Evolutionary conservation across 2,329 filamentous ascomycete genomes (phyloP), one percentile per base, ranked within the genome.

Genomic region (Aphanocladium album): DNA sequence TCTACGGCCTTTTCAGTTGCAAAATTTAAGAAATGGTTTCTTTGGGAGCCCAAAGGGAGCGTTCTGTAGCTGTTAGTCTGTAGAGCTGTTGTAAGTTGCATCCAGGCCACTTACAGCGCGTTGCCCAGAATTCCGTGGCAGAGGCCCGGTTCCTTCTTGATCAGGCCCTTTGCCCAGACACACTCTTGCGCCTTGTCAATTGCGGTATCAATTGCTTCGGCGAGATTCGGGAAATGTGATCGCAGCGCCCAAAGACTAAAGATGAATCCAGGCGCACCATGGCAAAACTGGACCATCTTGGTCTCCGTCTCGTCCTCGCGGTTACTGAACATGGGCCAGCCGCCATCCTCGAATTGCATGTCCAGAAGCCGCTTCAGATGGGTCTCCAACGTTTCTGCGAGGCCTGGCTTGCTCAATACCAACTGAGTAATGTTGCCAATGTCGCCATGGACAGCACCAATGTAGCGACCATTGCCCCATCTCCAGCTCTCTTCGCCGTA

Each of bases 341-440:
- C 87, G 7, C 85, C 84, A 62, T 77, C 81, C 11, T 79, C 74
- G 62, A 77, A 79, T 67, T 89, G 86, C 65, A 80, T 76, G 41
- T 77, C 78, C 12, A 89, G 73, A 12, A 88, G 66, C 5, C 76
- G 74, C 0, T 74, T 73, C 5, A 89, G 67, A 45, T 81, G 74
- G 2, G 73, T 72, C 67, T 83, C 79, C 6, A 88, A 70, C 49
- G 77, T 75, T 2, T 74, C 68, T 0, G 83, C 82, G 64, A 79
- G 77, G 17, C 72, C 70, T 0, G 82, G 79, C 60, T 80, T 78
- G 2, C 83, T 83, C 23, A 79, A 73, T 1, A 88, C 77, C 25
- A 88, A 74, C 69, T 89, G 86, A 12, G 82, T 83, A 57, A 89
- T 77, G 68, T 87, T 88, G 6, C 86, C 84, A 33, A 88, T 80